phyloP scores from a whole-genome alignment of 2,329 filamentous ascomycete genomes.

The Aspergillus ruber region DNA sequence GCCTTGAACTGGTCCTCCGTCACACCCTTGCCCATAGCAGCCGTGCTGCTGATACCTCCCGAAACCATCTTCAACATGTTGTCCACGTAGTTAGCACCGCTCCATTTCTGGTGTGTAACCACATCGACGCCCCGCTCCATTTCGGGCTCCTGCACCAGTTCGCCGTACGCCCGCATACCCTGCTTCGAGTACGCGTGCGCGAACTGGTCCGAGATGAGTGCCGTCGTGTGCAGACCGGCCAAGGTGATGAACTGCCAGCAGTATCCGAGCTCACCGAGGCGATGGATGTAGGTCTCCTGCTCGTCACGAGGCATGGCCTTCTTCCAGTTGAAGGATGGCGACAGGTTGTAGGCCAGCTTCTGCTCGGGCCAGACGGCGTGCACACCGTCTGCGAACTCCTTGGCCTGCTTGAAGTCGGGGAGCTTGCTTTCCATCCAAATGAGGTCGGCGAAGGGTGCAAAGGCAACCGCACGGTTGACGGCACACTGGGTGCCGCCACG shows the following conservation, averaged over 20 bases:
- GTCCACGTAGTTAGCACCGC: constrained; percentile 88
- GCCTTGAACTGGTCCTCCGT: constrained; percentile 92
- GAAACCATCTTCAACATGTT: constrained; percentile 96
- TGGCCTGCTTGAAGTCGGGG: constrained; percentile 82
- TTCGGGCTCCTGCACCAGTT: constrained; percentile 96
- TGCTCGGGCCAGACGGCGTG: constrained; percentile 94
- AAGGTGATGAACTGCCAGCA: constrained; percentile 99
- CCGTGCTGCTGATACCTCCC: constrained; percentile 83
- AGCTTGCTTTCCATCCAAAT: constrained; percentile 99
- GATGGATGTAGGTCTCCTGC: constrained; percentile 95
- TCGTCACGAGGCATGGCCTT: constrained; percentile 83
- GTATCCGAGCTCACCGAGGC: constrained; percentile 82
- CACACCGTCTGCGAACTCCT: constrained; percentile 88
- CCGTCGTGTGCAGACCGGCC: constrained; percentile 90
- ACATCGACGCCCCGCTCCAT: constrained; percentile 87
- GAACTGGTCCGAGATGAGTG: constrained; percentile 85
- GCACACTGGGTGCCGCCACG: constrained; percentile 87
- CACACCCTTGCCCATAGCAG: constrained; percentile 95
- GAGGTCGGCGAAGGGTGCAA: constrained; percentile 86
- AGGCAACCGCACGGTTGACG: constrained; percentile 82
- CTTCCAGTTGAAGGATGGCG: constrained; percentile 99
- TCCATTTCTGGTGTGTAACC: constrained; percentile 99
- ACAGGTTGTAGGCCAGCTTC: constrained; percentile 97
- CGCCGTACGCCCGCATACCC: constrained; percentile 94
- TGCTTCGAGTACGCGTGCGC: constrained; percentile 70